phyloP scores from a whole-genome alignment of 768 basidiomycete species.

The Russula lepida region DNA sequence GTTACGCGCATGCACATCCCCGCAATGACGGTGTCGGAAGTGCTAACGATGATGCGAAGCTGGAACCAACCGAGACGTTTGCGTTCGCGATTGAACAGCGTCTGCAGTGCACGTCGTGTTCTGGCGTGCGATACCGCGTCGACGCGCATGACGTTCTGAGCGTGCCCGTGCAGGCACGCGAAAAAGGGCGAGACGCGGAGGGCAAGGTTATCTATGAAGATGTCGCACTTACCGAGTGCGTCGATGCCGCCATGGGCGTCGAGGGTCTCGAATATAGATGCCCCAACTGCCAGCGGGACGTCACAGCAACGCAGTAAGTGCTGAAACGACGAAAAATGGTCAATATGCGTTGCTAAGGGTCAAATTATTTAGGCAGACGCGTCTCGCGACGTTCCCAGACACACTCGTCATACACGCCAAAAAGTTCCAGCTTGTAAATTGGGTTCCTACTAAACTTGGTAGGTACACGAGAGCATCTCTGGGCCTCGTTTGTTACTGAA shows the following conservation, averaged over 20 bases:
- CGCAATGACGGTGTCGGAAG: neutral
- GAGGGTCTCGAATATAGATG: conserved; percentile 80
- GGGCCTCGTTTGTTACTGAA: neutral
- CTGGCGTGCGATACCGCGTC: conserved; percentile 71
- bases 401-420: conserved; percentile 84
- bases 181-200: conserved; percentile 45
- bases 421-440: conserved; percentile 91
- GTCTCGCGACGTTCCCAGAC: conserved; percentile 82
- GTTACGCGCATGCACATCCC: conserved; percentile 45
- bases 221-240: conserved; percentile 51
- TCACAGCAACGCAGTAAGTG: conserved; percentile 64
- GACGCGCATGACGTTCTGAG: conserved; percentile 74
- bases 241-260: conserved; percentile 46
- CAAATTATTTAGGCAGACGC: conserved; percentile 45
- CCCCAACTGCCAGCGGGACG: conserved; percentile 59
- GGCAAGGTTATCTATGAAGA: conserved; percentile 56
- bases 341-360: neutral
- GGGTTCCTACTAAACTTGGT: conserved; percentile 96
- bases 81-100: conserved; percentile 81
- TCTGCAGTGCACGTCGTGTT: conserved; percentile 72
- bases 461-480: conserved; percentile 18
- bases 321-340: neutral
- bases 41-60: neutral
- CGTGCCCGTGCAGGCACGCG: conserved; percentile 65
- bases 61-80: conserved; percentile 67